phyloP scores from a whole-genome alignment of 805 yeast species.

The Yarrowia sp. region DNA sequence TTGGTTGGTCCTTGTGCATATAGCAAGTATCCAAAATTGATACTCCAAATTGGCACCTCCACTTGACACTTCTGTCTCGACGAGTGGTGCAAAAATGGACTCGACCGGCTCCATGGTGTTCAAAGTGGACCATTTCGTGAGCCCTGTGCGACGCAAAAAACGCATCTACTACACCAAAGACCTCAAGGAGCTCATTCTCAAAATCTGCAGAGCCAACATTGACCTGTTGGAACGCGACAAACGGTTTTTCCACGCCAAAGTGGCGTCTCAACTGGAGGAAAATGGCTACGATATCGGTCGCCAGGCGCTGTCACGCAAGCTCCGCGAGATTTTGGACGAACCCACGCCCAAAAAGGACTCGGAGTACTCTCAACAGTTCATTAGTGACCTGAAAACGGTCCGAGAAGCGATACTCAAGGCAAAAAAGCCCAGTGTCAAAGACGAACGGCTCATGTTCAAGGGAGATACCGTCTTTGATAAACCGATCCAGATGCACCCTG shows the following conservation, averaged over 20 bases:
- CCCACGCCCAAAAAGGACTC: background rate
- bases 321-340: conserved; percentile 22
- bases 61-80: too few species aligned
- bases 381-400: background rate
- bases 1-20: conserved; percentile 10
- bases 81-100: conserved; percentile 5
- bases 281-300: conserved; percentile 15
- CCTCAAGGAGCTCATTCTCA: conserved; percentile 37
- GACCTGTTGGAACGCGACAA: conserved; percentile 30
- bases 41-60: background rate
- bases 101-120: conserved; percentile 28
- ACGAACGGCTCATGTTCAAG: conserved; percentile 22
- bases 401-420: conserved; percentile 16
- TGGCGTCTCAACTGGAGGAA: conserved; percentile 28
- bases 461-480: conserved; percentile 18
- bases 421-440: background rate
- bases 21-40: conserved; percentile 28
- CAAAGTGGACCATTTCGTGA: conserved; percentile 34
- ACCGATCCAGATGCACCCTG: conserved; percentile 12
- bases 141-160: conserved; percentile 18
- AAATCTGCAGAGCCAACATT: conserved; percentile 6
- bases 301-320: conserved; percentile 24
- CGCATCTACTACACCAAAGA: conserved; percentile 27
- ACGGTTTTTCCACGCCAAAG: conserved; percentile 16
- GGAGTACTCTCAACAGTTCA: conserved; percentile 14